Evolutionary conservation across 805 yeast genomes (phyloP).

Genomic region (Cyberlindnera lachancei): DNA sequence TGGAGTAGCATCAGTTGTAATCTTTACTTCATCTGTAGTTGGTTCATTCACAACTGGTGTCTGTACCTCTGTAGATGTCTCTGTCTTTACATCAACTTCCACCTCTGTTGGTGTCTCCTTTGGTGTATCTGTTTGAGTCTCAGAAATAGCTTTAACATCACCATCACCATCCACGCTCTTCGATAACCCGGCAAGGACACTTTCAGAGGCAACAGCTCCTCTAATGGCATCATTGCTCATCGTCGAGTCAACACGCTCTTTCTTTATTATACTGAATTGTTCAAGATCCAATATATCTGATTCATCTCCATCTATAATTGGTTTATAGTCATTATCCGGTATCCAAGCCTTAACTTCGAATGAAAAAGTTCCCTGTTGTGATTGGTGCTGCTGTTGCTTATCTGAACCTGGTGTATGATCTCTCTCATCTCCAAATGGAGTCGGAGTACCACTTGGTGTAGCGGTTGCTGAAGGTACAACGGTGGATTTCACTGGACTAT

Average conservation of each 20-base stretch:
- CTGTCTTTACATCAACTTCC: no score
- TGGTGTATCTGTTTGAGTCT: neutral
- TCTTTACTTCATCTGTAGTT: no score
- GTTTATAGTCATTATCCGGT: conserved; percentile 12
- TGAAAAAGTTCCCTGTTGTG: no score
- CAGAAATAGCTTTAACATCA: neutral
- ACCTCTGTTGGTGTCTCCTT: neutral
- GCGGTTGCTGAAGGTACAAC: conserved; percentile 8
- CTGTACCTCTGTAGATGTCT: neutral
- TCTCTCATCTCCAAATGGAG: conserved; percentile 22
- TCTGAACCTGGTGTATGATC: conserved; percentile 6
- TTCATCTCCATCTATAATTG: conserved; percentile 28
- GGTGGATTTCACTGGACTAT: conserved; percentile 13
- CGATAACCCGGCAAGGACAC: conserved; percentile 38
- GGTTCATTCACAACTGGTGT: neutral
- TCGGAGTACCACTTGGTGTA: conserved; percentile 19
- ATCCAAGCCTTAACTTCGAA: conserved; percentile 30
- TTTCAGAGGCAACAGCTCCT: conserved; percentile 45
- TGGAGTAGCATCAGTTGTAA: neutral
- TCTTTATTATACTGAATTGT: conserved; percentile 1
- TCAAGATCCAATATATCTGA: conserved; percentile 39
- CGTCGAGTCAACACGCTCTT: conserved; percentile 10
- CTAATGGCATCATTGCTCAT: conserved; percentile 41
- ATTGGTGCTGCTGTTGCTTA: conserved; percentile 11
- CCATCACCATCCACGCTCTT: conserved; percentile 12